These are phyloP conservation scores for Plasmodium billcollinsi DNA, from an alignment of 169 alveolate species.

Conservation along the genomic window DNA sequence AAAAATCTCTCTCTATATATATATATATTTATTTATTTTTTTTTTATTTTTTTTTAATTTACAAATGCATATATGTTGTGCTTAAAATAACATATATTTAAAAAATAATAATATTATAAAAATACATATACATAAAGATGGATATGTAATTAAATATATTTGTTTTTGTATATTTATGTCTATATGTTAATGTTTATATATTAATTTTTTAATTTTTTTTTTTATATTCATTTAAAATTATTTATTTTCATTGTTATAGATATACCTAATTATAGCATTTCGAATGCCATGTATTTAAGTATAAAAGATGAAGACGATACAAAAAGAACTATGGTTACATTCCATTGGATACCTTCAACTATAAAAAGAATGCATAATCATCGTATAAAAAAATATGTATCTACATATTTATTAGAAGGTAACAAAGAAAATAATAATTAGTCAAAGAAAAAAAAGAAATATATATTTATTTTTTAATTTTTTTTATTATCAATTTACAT, in stretches of 20 bases:
- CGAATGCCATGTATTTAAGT: conserved; percentile 46
- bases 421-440: background rate
- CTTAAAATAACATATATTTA: no score
- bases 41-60: no score
- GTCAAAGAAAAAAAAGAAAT: background rate
- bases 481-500: background rate
- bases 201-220: no score
- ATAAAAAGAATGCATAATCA: conserved; percentile 15
- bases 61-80: no score
- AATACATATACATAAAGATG: no score
- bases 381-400: conserved; percentile 11
- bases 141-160: no score
- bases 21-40: background rate
- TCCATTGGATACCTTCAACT: conserved; percentile 55
- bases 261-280: conserved; percentile 17
- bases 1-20: background rate
- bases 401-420: conserved; percentile 32
- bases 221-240: no score
- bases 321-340: conserved; percentile 19
- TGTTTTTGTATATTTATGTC: no score
- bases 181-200: no score
- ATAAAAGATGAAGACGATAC: conserved; percentile 11
- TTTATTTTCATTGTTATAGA: conserved; percentile 9
- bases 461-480: background rate
- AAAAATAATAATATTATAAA: no score